phyloP scores from a whole-genome alignment of 176 grass and related monocot species.

The Elymus sibiricus region DNA sequence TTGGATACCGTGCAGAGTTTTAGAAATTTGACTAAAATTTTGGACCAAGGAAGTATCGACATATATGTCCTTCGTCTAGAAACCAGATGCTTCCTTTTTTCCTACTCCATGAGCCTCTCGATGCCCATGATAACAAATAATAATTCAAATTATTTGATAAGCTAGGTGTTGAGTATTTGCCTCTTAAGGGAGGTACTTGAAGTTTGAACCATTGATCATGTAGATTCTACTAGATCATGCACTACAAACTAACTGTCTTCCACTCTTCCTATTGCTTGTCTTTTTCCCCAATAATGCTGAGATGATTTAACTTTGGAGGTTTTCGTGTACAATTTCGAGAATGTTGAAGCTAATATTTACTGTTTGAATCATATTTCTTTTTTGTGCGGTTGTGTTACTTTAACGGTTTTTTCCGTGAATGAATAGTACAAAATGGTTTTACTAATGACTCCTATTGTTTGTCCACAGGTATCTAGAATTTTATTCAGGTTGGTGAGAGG shows the following conservation, averaged over 20 bases:
- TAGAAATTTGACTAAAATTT: too few relatives aligned
- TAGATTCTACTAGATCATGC: neutral
- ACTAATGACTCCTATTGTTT: neutral
- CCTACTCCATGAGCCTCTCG: neutral
- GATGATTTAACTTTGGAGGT: neutral
- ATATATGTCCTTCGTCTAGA: too few relatives aligned
- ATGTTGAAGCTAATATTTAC: neutral
- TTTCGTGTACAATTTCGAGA: neutral
- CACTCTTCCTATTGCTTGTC: neutral
- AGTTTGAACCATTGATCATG: neutral
- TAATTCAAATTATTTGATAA: neutral
- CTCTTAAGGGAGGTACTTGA: neutral
- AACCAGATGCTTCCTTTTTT: too few relatives aligned
- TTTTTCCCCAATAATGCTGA: neutral
- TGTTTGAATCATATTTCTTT: neutral
- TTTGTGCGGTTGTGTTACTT: neutral
- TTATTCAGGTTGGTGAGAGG: neutral
- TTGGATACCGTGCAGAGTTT: too few relatives aligned
- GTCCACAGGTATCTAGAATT: neutral
- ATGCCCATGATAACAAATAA: neutral
- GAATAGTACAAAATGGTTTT: neutral
- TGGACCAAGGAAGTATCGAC: too few relatives aligned
- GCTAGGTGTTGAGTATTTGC: neutral
- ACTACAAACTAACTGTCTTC: neutral
- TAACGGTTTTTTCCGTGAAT: neutral